Conservation (phyloP, 2,329 filamentous ascomycete genomes). For the Neofusicoccum ribis region DNA sequence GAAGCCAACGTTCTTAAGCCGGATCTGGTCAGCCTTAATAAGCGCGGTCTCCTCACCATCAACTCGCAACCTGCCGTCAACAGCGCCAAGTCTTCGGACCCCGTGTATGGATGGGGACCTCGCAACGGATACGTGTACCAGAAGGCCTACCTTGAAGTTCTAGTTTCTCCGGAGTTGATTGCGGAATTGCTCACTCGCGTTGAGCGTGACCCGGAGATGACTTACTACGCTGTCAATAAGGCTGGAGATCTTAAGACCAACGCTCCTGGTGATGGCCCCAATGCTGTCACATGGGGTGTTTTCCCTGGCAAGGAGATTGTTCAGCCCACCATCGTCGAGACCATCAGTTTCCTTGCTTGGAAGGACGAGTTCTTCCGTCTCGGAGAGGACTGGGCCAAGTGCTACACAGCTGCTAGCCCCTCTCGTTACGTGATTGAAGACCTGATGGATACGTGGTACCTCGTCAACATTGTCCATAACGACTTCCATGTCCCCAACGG, state of each 20-base stretch:
- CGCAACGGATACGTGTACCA: slow-evolving; percentile 96
- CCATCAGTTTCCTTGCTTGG: slow-evolving; percentile 96
- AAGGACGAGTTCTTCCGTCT: slow-evolving; percentile 96
- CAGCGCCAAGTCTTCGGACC: slow-evolving; percentile 82
- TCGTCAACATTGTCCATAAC: slow-evolving; percentile 97
- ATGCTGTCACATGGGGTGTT: slow-evolving; percentile 99
- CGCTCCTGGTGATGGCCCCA: slow-evolving; percentile 80
- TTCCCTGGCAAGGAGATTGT: slow-evolving; percentile 99
- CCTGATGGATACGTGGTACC: slow-evolving; percentile 87
- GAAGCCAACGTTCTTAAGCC: slow-evolving; percentile 79
- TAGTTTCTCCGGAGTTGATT: slow-evolving; percentile 80
- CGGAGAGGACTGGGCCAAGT: slow-evolving; percentile 91
- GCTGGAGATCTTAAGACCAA: slow-evolving; percentile 81
- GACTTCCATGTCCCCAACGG: slow-evolving; percentile 85
- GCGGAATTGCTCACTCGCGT: slow-evolving; percentile 76
- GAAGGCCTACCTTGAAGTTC: slow-evolving; percentile 92
- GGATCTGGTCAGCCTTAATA: slow-evolving; percentile 79
- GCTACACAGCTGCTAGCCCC: slow-evolving; percentile 73
- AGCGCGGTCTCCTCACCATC: slow-evolving; percentile 85
- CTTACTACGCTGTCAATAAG: slow-evolving; percentile 92
- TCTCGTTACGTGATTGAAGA: slow-evolving; percentile 78
- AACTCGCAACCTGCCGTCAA: slow-evolving; percentile 97
- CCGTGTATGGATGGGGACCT: slow-evolving; percentile 91
- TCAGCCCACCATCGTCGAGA: slow-evolving; percentile 99
- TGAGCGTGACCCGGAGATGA: slow-evolving; percentile 75